Base-by-base conservation (phyloP, 306 rosid genomes). In the Albizia julibrissin region DNA sequence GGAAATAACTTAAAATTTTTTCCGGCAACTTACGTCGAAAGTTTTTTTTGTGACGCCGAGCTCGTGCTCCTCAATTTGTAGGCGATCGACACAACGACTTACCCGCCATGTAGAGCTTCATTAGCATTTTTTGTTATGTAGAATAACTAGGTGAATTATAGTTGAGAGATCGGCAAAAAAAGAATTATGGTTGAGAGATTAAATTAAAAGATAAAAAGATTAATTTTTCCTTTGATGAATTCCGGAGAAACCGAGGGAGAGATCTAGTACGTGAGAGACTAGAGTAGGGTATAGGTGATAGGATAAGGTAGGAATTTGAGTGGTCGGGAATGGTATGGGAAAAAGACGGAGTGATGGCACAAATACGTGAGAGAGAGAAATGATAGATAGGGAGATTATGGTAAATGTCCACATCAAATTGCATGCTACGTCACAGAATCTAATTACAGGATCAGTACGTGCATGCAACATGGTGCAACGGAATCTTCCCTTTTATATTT, bases 401-500 rank as follows among this genome's bases (percentile, higher is more conserved):
- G 34, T 61, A 61, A 61, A 61, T 77, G 76, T 81, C 39, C 65
- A 52, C 22, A 78, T 83, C 82, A 68, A 43, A 50, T 49, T 85
- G 79, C 81, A 83, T 83, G 85, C 69, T 64, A 83, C 74, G 80
- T 74, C 85, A 85, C 66, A 83, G 88, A 84, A 82, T 84, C 89
- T 24, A 40, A 46, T 43, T n/a, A n/a, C 70, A 67, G 69, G 49
- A 84, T 76, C 76, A 49, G 13, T 75, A 44, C 86, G 80, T 83
- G 82, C 79, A 83, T 75, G 83, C 82, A 40, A 64, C 77, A 46
- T 52, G 64, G 71, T 70, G 13, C 19, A 26, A 24, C 31, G 19
- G 54, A 69, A 69, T 69, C 52, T 42, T 69, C 31, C 33, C 6
- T n/a, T 1, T 21, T n/a, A 5, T 52, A 18, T 56, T 22, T 21